phyloP scores from a whole-genome alignment of 2,329 filamentous ascomycete genomes.

The Neoscytalidium dimidiatum region DNA sequence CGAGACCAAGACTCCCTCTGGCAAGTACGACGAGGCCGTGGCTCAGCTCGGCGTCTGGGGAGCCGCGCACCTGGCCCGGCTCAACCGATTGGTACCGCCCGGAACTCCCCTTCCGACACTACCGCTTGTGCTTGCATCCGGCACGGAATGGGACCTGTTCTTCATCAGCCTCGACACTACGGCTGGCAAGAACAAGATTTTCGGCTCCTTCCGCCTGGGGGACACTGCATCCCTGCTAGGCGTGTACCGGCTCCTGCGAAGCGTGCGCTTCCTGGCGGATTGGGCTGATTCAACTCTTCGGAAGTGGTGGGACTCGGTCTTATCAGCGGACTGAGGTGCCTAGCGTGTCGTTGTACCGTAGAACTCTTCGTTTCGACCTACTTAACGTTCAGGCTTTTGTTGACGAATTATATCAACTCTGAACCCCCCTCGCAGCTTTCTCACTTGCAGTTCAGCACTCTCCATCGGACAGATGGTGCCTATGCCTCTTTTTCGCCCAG shows the following conservation, averaged over 20 bases:
- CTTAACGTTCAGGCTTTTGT: too few relatives aligned
- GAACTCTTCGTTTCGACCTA: too few relatives aligned
- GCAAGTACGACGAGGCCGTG: constrained; percentile 8
- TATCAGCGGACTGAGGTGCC: background rate
- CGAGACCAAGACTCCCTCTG: constrained; percentile 15
- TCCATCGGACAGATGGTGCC: too few relatives aligned
- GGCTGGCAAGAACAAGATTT: background rate
- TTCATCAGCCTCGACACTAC: background rate
- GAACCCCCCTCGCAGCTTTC: too few relatives aligned
- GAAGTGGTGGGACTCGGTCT: constrained; percentile 2
- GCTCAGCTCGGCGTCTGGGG: constrained; percentile 17
- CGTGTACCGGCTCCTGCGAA: constrained; percentile 15
- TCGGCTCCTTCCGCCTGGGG: constrained; percentile 1
- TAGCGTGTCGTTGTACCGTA: too few relatives aligned
- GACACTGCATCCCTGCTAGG: background rate
- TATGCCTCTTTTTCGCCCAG: too few relatives aligned
- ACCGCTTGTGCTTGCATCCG: constrained; percentile 12
- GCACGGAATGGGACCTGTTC: constrained; percentile 15
- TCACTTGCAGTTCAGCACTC: too few relatives aligned
- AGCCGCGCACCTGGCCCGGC: constrained; percentile 17
- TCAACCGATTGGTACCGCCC: constrained; percentile 19
- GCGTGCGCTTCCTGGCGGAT: constrained; percentile 11
- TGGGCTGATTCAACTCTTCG: constrained; percentile 1
- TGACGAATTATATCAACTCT: too few relatives aligned
- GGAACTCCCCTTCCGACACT: constrained; percentile 11